Percentiles rank a stretch among this genome's conserved stretches.
phyloP scores from a whole-genome alignment of 495 filamentous ascomycete genomes.

The Penicillium odoratum region DNA sequence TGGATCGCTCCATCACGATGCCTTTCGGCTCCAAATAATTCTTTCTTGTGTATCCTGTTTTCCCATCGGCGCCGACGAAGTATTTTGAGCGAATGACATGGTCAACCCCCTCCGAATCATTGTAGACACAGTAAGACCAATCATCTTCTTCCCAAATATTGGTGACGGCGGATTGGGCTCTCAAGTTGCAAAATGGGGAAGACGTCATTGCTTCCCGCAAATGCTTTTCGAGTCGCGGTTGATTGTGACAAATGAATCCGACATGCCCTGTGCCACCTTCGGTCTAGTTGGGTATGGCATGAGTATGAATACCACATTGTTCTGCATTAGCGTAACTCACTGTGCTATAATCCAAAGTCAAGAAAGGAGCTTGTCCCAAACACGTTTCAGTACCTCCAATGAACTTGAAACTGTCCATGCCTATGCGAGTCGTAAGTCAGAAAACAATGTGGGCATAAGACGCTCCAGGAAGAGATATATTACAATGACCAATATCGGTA shows the following conservation, averaged over 20 bases:
- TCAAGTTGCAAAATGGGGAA: slow-evolving; percentile 29
- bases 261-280: slow-evolving; percentile 16
- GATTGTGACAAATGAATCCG: slow-evolving; percentile 11
- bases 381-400: slow-evolving; percentile 21
- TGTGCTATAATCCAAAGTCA: slow-evolving; percentile 7
- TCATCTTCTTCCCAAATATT: slow-evolving; percentile 28
- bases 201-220: slow-evolving; percentile 21
- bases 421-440: slow-evolving; percentile 15
- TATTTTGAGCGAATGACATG: slow-evolving; percentile 32
- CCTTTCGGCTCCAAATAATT: slow-evolving; percentile 46
- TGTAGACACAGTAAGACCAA: slow-evolving; percentile 34
- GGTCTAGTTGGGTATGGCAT: neutral
- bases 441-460: too few species aligned
- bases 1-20: slow-evolving; percentile 39
- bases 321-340: neutral
- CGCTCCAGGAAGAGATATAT: too few species aligned
- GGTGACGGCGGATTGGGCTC: slow-evolving; percentile 32
- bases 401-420: slow-evolving; percentile 30
- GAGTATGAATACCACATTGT: too few species aligned
- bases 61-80: slow-evolving; percentile 53
- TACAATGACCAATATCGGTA: slow-evolving; percentile 33
- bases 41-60: slow-evolving; percentile 50
- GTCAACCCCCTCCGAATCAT: slow-evolving; percentile 23
- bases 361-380: neutral
- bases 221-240: slow-evolving; percentile 29